These are phyloP conservation scores for Homolaphlyctis polyrhiza DNA, from an alignment of 371 early-diverging fungal species.

Conservation along the genomic window DNA sequence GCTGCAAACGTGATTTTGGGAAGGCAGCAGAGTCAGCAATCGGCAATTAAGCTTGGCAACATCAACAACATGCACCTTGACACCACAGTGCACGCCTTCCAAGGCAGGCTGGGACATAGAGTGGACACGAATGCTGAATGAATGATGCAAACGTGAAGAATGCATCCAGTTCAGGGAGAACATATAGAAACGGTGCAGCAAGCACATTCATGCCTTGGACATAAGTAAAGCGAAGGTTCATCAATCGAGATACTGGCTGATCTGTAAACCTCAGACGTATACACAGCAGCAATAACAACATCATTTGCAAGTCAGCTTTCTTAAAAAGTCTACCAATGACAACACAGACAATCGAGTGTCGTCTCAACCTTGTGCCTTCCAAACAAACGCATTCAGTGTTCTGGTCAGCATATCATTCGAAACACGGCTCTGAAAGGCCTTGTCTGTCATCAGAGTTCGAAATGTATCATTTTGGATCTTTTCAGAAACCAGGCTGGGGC, in stretches of 20 bases:
- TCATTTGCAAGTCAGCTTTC: no score
- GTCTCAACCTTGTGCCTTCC: conserved; percentile 52
- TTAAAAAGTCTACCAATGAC: no score
- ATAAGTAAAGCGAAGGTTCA: conserved; percentile 65
- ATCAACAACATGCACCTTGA: conserved; percentile 50
- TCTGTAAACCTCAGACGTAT: conserved; percentile 23
- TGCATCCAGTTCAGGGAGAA: conserved; percentile 88
- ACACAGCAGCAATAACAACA: not conserved
- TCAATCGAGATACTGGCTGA: conserved; percentile 32
- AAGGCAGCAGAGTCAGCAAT: not conserved
- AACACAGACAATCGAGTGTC: no score
- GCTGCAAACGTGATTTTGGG: no score
- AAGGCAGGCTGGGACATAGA: conserved; percentile 87
- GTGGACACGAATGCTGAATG: conserved; percentile 78
- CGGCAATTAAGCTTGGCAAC: not conserved
- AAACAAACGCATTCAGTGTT: conserved; percentile 83
- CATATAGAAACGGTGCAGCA: conserved; percentile 86
- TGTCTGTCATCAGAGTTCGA: conserved; percentile 81
- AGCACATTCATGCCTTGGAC: conserved; percentile 96
- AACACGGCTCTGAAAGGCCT: conserved; percentile 64
- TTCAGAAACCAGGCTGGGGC: conserved; percentile 63
- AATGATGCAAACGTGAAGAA: conserved; percentile 81
- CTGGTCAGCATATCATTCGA: conserved; percentile 73
- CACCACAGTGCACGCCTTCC: conserved; percentile 88
- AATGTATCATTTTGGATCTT: conserved; percentile 90